phyloP scores from a whole-genome alignment of 495 filamentous ascomycete species.

The Penicillium taxi region DNA sequence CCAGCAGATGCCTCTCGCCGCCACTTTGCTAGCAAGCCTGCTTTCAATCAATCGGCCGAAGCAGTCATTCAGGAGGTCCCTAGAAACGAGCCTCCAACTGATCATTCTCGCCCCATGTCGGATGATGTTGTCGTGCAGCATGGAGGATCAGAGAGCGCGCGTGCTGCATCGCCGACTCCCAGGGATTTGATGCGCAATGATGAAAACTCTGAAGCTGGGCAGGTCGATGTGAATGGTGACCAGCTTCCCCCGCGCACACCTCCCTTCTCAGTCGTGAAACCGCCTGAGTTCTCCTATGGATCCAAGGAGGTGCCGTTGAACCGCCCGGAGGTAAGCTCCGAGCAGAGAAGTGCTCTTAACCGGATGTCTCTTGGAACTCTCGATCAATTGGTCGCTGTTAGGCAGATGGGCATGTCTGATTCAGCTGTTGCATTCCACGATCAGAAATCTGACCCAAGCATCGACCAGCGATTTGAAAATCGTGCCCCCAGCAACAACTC shows the following conservation, averaged over 20 bases:
- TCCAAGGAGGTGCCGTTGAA: constrained; percentile 58
- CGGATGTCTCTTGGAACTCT: constrained; percentile 76
- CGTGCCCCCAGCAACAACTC: constrained; percentile 1
- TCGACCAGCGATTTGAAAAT: constrained; percentile 11
- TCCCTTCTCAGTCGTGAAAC: constrained; percentile 63
- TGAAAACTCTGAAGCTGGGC: constrained; percentile 13
- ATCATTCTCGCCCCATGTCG: constrained; percentile 48
- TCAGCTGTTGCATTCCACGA: constrained; percentile 29
- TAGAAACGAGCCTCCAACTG: constrained; percentile 24
- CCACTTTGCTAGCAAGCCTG: constrained; percentile 39
- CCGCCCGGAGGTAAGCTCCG: constrained; percentile 62
- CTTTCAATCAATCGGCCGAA: constrained; percentile 34
- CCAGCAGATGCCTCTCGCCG: constrained; percentile 31
- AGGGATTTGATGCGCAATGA: constrained; percentile 36
- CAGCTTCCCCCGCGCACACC: constrained; percentile 50
- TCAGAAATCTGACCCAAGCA: constrained; percentile 16
- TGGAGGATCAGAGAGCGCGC: constrained; percentile 21
- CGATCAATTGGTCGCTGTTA: constrained; percentile 62
- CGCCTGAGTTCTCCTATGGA: constrained; percentile 68
- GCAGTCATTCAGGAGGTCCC: constrained; percentile 26
- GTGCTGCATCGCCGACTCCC: constrained; percentile 24
- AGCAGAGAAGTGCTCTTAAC: constrained; percentile 67
- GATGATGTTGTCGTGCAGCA: constrained; percentile 38
- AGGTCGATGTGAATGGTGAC: constrained; percentile 29
- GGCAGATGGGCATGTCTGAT: constrained; percentile 33